A percentile compares a stretch with the other conserved stretches of the same genome.
phyloP scores from a whole-genome alignment of 208 protist genomes.

The Baffinella frigidus region DNA sequence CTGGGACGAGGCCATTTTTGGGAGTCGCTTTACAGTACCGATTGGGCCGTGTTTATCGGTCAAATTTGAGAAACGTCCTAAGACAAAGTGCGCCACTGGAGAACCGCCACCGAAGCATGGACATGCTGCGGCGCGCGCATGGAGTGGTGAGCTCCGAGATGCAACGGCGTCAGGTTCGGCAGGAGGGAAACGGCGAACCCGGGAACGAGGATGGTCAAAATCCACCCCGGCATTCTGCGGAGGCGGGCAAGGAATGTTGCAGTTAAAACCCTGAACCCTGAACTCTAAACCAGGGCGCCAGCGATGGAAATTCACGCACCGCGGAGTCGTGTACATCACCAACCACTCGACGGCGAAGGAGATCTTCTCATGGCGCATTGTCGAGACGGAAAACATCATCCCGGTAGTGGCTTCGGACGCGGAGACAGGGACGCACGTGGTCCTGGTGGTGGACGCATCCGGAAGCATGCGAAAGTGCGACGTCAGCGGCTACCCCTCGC shows the following conservation, averaged over 20 bases:
- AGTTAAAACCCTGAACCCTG: too few relatives aligned
- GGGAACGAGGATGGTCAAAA: too few relatives aligned
- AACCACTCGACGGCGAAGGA: constrained; percentile 32
- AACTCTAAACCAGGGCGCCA: background rate
- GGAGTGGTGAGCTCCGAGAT: constrained; percentile 40
- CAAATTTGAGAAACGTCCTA: too few relatives aligned
- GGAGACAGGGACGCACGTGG: background rate
- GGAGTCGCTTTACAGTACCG: too few relatives aligned
- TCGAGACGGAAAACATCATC: background rate
- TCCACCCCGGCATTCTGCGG: too few relatives aligned
- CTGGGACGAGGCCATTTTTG: too few relatives aligned
- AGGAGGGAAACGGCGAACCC: background rate
- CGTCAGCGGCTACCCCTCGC: constrained; percentile 30
- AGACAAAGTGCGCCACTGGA: too few relatives aligned
- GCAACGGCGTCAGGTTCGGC: constrained; percentile 58
- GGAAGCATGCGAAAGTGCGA: constrained; percentile 62
- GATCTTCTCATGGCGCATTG: constrained; percentile 59
- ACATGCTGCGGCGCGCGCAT: too few relatives aligned
- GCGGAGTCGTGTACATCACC: constrained; percentile 65
- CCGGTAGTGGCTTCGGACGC: background rate
- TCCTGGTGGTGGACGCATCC: constrained; percentile 60
- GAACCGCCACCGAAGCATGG: too few relatives aligned
- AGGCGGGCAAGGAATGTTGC: too few relatives aligned
- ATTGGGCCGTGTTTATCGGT: too few relatives aligned
- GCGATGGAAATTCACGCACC: constrained; percentile 52